Evolutionary conservation across 2,329 filamentous ascomycete species (phyloP).

Genomic region (Berkeleyomyces rouxiae): DNA sequence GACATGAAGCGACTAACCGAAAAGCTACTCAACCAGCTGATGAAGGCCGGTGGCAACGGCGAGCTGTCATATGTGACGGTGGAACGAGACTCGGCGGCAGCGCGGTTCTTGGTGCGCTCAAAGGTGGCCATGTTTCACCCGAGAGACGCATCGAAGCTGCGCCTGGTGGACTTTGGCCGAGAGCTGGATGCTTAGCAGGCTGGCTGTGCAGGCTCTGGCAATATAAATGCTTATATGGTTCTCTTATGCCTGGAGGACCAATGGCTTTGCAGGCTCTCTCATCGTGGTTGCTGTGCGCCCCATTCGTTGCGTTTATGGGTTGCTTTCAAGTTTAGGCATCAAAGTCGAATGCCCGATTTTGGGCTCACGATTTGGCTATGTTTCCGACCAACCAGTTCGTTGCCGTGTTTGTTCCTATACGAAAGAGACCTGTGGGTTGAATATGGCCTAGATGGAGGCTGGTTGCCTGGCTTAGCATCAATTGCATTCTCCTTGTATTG

Average conservation of each 20-base stretch:
- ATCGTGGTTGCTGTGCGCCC: too few relatives aligned
- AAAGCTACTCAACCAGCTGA: slow-evolving; percentile 40
- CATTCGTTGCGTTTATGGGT: too few relatives aligned
- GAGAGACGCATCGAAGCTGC: slow-evolving; percentile 40
- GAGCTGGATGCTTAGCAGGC: slow-evolving; percentile 38
- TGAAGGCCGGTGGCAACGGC: slow-evolving; percentile 36
- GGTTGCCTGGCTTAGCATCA: not conserved
- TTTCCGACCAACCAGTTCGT: too few relatives aligned
- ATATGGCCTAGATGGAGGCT: not conserved
- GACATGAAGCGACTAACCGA: slow-evolving; percentile 47
- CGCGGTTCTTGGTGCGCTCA: slow-evolving; percentile 45
- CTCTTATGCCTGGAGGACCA: not conserved
- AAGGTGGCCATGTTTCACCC: slow-evolving; percentile 52
- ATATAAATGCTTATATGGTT: not conserved
- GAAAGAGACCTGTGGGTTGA: too few relatives aligned
- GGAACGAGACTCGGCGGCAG: slow-evolving; percentile 43
- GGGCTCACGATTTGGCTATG: not conserved
- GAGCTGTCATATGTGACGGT: slow-evolving; percentile 42
- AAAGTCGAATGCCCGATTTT: not conserved
- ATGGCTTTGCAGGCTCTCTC: too few relatives aligned
- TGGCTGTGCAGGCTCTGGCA: not conserved
- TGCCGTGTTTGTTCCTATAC: too few relatives aligned
- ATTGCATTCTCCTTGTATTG: not conserved
- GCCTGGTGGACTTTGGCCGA: slow-evolving; percentile 46
- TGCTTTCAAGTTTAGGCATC: too few relatives aligned